phyloP scores from a whole-genome alignment of 2,329 filamentous ascomycete species.

The Macrophomina pseudophaseolina region DNA sequence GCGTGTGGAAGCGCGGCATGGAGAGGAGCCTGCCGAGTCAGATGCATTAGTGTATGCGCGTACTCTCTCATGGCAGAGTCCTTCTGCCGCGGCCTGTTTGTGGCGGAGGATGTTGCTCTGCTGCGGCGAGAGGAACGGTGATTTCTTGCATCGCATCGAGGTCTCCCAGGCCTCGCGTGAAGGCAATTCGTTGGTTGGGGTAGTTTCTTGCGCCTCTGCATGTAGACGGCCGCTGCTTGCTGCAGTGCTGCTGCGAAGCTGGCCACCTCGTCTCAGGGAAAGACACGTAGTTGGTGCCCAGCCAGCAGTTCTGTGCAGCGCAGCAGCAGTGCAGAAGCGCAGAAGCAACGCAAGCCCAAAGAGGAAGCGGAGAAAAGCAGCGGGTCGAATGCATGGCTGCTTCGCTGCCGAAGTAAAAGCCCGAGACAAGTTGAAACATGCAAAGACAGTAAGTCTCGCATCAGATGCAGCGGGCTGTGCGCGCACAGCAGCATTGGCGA shows the following conservation, averaged over 20 bases:
- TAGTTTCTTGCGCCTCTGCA: too few species aligned
- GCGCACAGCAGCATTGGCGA: background rate
- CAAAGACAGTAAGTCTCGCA: background rate
- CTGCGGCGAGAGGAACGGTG: background rate
- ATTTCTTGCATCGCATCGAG: background rate
- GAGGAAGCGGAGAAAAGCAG: background rate
- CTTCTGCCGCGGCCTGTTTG: background rate
- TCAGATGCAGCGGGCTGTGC: constrained; percentile 3
- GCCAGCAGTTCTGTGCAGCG: background rate
- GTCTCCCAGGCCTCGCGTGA: background rate
- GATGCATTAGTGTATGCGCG: background rate
- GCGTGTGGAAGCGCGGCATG: background rate
- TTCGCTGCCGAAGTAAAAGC: background rate
- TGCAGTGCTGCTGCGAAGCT: background rate
- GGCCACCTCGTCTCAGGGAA: background rate
- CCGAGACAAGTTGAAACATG: constrained; percentile 12
- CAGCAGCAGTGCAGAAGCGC: background rate
- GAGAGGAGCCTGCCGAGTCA: background rate
- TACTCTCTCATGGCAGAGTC: background rate
- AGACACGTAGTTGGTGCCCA: constrained; percentile 10
- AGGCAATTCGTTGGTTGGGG: background rate
- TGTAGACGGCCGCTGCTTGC: too few species aligned
- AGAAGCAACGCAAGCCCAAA: background rate
- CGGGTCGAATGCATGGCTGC: background rate
- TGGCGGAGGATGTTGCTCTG: background rate